Evolutionary conservation across 169 alveolate species (phyloP), one percentile per base, ranked within the genome.

Genomic region (Plasmodium gaboni): DNA sequence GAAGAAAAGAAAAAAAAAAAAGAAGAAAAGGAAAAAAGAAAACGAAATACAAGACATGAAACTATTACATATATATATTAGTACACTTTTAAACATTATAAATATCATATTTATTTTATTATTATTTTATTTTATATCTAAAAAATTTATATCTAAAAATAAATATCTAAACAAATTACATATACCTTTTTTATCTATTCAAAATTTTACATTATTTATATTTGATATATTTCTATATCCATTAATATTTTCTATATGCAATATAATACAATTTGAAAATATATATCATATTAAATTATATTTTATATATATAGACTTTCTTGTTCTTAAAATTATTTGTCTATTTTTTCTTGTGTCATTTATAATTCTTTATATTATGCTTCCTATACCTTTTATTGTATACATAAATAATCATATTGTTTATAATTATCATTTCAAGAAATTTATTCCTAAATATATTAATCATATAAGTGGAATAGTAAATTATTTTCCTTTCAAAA

Each of bases 161-260:
- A 38, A 26, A n/a, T n/a, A 22, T 26, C 17, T 13, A 38, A 44
- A 61, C 38, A 50, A 74, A 63, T 42, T 74, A 19, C 55, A 48
- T 44, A 15, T 74, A 8, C 48, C 88, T 10, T 74, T 74, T 44
- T 59, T 74, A 38, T 59, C 74, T 24, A 24, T 22, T 15, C 51
- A 19, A 1, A 74, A 74, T 74, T 74, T 74, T 63, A 17, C 9
- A 48, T 57, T 55, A 32, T 67, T 74, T 26, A 5, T 74, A 13
- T 74, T 60, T 74, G 88, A 74, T 50, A 13, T 74, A 12, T 61
- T 63, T 74, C 10, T 74, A 60, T 74, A 28, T 50, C 88, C 88
- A 8, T 26, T 74, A 12, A 15, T 74, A 26, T 74, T 50, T 74
- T 60, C 63, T n/a, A 63, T 63, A 63, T 42, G 63, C 48, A 74